Evolutionary conservation across 768 basidiomycete species (phyloP).

Genomic region (Porphyrellus cyaneotinctus): DNA sequence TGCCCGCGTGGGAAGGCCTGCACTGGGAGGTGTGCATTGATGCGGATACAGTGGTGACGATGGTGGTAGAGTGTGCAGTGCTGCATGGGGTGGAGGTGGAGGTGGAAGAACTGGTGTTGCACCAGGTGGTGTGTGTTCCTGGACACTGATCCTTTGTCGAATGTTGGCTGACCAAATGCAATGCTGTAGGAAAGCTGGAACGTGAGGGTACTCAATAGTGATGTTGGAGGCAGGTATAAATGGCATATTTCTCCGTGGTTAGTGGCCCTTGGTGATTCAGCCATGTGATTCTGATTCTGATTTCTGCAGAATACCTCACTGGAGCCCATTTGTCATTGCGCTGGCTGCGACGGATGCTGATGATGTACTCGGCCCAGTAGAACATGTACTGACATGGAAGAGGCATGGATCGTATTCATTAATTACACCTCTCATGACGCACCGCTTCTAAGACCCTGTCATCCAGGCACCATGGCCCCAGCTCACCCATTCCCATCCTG

Average conservation of each 20-base stretch:
- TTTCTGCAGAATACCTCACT: conserved; percentile 49
- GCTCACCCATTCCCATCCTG: conserved; percentile 46
- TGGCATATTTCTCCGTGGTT: conserved; percentile 46
- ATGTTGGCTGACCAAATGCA: background rate
- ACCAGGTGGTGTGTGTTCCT: conserved; percentile 43
- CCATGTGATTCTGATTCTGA: background rate
- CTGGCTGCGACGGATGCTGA: conserved; percentile 42
- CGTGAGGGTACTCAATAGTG: conserved; percentile 49
- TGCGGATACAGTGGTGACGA: conserved; percentile 53
- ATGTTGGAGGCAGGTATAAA: conserved; percentile 45
- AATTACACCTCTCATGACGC: background rate
- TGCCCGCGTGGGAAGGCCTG: conserved; percentile 52
- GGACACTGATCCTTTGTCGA: background rate
- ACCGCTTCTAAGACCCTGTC: conserved; percentile 39
- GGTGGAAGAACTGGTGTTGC: conserved; percentile 46
- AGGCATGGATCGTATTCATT: conserved; percentile 39
- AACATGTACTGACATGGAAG: conserved; percentile 61
- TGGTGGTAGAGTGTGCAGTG: conserved; percentile 49
- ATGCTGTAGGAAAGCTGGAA: conserved; percentile 37
- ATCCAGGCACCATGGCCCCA: conserved; percentile 41
- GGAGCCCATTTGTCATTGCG: conserved; percentile 63
- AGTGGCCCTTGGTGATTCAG: conserved; percentile 1
- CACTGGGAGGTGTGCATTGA: conserved; percentile 46
- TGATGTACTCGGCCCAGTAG: conserved; percentile 48
- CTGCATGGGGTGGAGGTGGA: conserved; percentile 55